These are phyloP conservation scores for Endocladia muricata DNA, from an alignment of 31 red algal species.

Conservation along the genomic window DNA sequence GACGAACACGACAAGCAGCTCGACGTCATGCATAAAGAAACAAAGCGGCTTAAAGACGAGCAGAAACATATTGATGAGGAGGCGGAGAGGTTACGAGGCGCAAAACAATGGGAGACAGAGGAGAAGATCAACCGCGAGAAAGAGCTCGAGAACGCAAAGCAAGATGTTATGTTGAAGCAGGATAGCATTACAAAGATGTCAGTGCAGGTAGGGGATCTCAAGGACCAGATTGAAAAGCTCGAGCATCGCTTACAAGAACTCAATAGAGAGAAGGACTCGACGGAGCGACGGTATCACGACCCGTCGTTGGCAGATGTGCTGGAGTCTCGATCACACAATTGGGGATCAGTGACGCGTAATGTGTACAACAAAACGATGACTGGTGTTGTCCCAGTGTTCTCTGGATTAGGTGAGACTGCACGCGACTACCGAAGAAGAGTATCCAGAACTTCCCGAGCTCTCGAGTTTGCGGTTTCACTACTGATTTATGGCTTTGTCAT, in stretches of 20 bases:
- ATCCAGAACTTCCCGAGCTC: conserved; percentile 47
- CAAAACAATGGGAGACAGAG: conserved; percentile 63
- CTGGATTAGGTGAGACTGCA: conserved; percentile 38
- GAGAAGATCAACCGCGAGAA: conserved; percentile 56
- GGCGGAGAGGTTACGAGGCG: conserved; percentile 47
- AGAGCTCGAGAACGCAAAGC: conserved; percentile 67
- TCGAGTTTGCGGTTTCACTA: conserved; percentile 54
- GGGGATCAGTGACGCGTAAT: conserved; percentile 58
- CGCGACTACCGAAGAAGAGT: conserved; percentile 38
- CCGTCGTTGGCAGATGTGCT: conserved; percentile 68
- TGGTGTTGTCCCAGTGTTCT: conserved; percentile 56
- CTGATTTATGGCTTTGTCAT: conserved; percentile 70
- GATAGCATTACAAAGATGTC: conserved; percentile 64
- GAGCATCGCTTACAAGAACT: conserved; percentile 53
- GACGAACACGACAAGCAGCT: conserved; percentile 42
- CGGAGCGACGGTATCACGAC: conserved; percentile 48
- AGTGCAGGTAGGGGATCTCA: conserved; percentile 48
- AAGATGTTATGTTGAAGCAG: conserved; percentile 67
- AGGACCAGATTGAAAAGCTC: conserved; percentile 58
- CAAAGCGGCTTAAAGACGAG: conserved; percentile 41
- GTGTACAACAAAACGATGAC: conserved; percentile 75
- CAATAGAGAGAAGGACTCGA: conserved; percentile 60
- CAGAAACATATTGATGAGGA: conserved; percentile 58
- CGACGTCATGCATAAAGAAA: conserved; percentile 23
- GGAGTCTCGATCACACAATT: conserved; percentile 58